A percentile compares a stretch with the other conserved stretches of the same genome.
Evolutionary conservation across 352 stramenopile species (phyloP).

Genomic region (Phytophthora sp.): DNA sequence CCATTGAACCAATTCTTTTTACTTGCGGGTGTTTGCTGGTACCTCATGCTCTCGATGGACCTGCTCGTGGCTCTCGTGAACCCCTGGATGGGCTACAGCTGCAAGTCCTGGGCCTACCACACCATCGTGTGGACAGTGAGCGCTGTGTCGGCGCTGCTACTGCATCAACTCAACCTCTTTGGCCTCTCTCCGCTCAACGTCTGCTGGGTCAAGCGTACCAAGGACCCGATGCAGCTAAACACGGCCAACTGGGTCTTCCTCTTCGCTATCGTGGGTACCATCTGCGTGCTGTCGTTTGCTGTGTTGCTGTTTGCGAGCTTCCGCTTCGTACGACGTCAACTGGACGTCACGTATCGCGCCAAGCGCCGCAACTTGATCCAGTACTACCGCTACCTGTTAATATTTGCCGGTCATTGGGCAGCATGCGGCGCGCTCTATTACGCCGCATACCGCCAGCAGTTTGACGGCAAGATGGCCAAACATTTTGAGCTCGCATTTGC

Average conservation of each 20-base stretch:
- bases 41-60: conserved; percentile 85
- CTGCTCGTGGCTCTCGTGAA: conserved; percentile 88
- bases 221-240: conserved; percentile 52
- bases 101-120: conserved; percentile 87
- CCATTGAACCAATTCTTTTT: conserved; percentile 87
- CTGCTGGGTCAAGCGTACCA: conserved; percentile 77
- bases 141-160: conserved; percentile 56
- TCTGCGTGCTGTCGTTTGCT: conserved; percentile 64
- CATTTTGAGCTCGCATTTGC: conserved; percentile 67
- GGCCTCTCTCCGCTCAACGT: conserved; percentile 77
- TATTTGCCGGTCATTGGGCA: conserved; percentile 76
- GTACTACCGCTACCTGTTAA: conserved; percentile 86
- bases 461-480: conserved; percentile 61
- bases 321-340: conserved; percentile 80
- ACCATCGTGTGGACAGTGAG: conserved; percentile 80
- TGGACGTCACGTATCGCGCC: conserved; percentile 85
- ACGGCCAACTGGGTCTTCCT: conserved; percentile 69
- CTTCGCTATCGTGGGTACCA: conserved; percentile 58
- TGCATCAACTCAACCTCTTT: conserved; percentile 69
- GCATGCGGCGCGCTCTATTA: conserved; percentile 78
- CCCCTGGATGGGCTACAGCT: conserved; percentile 88
- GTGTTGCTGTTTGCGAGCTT: conserved; percentile 87
- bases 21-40: conserved; percentile 71
- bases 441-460: conserved; percentile 67
- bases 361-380: conserved; percentile 85